phyloP scores from a whole-genome alignment of 768 basidiomycete species.

The Cubamyces sp. region DNA sequence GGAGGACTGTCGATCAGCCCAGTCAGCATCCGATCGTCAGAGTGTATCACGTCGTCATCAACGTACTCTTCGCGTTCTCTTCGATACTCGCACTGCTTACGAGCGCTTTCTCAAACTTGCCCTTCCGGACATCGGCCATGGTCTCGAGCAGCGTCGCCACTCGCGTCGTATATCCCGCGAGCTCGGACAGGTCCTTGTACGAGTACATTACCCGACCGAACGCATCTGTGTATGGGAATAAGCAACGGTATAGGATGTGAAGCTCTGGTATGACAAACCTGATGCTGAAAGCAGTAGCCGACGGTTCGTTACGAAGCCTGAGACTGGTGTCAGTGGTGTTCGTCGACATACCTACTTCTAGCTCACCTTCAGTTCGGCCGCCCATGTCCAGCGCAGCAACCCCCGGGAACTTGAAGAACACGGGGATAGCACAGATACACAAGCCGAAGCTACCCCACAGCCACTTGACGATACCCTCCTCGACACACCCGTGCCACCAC shows the following conservation, averaged over 20 bases:
- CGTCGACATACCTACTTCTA: not conserved
- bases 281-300: constrained; percentile 86
- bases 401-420: constrained; percentile 88
- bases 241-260: constrained; percentile 2
- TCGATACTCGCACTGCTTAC: constrained; percentile 74
- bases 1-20: constrained; percentile 58
- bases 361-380: constrained; percentile 81
- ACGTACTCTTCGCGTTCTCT: constrained; percentile 77
- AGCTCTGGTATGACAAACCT: constrained; percentile 43
- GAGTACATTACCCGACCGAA: constrained; percentile 97
- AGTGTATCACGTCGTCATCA: not conserved
- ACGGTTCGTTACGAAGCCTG: constrained; percentile 97
- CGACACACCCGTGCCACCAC: constrained; percentile 90
- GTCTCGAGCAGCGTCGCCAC: constrained; percentile 89
- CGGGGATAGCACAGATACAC: constrained; percentile 89
- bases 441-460: constrained; percentile 95
- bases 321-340: not conserved
- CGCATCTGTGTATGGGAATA: constrained; percentile 64
- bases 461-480: constrained; percentile 97
- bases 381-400: constrained; percentile 71
- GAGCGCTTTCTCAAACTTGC: constrained; percentile 87
- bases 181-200: constrained; percentile 94
- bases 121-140: constrained; percentile 82
- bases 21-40: not conserved
- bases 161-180: constrained; percentile 93